Evolutionary conservation across 169 alveolate species (phyloP).

Genomic region (Plasmodium billcollinsi): DNA sequence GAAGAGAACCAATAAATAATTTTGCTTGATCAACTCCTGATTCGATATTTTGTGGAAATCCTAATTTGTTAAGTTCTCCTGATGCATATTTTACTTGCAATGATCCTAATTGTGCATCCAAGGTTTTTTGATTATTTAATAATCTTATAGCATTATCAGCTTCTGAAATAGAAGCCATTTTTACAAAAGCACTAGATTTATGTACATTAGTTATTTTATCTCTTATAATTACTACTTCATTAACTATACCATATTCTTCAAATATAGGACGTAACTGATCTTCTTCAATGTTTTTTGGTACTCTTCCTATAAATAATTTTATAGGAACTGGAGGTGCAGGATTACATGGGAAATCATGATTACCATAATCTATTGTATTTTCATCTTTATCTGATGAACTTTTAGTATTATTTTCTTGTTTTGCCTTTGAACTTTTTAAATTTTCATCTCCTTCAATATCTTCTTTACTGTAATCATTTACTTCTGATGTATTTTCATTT

Average conservation of each 20-base stretch:
- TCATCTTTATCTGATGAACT: conserved; percentile 67
- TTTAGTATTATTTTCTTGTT: conserved; percentile 44
- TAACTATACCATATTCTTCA: conserved; percentile 91
- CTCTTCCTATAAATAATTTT: conserved; percentile 91
- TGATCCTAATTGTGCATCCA: conserved; percentile 90
- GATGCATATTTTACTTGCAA: conserved; percentile 92
- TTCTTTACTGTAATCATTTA: conserved; percentile 49
- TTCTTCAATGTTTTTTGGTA: conserved; percentile 90
- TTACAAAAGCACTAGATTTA: conserved; percentile 88
- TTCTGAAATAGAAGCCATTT: conserved; percentile 91
- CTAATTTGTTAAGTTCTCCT: conserved; percentile 91
- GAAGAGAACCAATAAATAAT: conserved; percentile 92
- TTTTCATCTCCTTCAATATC: conserved; percentile 40
- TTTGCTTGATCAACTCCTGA: conserved; percentile 88
- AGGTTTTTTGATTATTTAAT: conserved; percentile 84
- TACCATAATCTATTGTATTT: conserved; percentile 32
- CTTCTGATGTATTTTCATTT: conserved; percentile 57
- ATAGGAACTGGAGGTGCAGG: conserved; percentile 94
- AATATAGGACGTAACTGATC: conserved; percentile 87
- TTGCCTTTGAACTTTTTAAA: conserved; percentile 15
- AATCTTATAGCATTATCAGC: conserved; percentile 93
- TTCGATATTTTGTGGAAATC: conserved; percentile 87
- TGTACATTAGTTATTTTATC: conserved; percentile 91
- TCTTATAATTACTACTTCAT: conserved; percentile 88
- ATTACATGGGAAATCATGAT: conserved; percentile 82